Evolutionary conservation across 805 yeast species (phyloP).

Genomic region (Pichia nakasei): DNA sequence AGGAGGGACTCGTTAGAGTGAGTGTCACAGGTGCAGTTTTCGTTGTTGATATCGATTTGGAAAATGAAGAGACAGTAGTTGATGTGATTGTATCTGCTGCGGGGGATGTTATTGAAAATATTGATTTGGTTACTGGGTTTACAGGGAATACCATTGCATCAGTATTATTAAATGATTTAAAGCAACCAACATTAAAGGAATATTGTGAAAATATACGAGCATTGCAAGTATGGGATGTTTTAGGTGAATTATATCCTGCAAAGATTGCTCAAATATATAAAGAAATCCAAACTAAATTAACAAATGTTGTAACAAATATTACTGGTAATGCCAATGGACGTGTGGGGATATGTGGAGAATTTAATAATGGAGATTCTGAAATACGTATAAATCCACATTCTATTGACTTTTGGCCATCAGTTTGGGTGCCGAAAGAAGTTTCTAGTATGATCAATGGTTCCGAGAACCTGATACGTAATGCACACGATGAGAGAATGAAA

Average conservation of each 20-base stretch:
- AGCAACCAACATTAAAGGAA: constrained; percentile 1
- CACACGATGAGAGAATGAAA: constrained; percentile 18
- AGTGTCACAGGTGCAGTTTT: constrained; percentile 27
- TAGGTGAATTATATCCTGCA: not conserved
- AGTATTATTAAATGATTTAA: not conserved
- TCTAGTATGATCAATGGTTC: constrained; percentile 1
- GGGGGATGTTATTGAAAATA: constrained; percentile 18
- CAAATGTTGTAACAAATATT: not conserved
- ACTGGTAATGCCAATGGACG: constrained; percentile 8
- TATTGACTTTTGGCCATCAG: constrained; percentile 24
- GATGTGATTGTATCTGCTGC: constrained; percentile 27
- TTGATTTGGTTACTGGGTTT: constrained; percentile 21
- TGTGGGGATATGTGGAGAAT: constrained; percentile 6
- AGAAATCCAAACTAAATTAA: no score
- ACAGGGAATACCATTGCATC: constrained; percentile 8
- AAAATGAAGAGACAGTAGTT: not conserved
- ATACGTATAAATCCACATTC: constrained; percentile 9
- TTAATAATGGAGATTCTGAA: not conserved
- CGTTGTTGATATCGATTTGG: constrained; percentile 30
- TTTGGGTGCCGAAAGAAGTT: constrained; percentile 27
- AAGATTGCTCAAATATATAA: not conserved
- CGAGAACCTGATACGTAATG: constrained; percentile 15
- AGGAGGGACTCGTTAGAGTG: constrained; percentile 16
- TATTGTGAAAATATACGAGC: not conserved
- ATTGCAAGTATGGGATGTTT: not conserved